Evolutionary conservation across 495 filamentous ascomycete genomes (phyloP), one percentile per base, ranked within the genome.

Genomic region (Xylaria bambusicola): DNA sequence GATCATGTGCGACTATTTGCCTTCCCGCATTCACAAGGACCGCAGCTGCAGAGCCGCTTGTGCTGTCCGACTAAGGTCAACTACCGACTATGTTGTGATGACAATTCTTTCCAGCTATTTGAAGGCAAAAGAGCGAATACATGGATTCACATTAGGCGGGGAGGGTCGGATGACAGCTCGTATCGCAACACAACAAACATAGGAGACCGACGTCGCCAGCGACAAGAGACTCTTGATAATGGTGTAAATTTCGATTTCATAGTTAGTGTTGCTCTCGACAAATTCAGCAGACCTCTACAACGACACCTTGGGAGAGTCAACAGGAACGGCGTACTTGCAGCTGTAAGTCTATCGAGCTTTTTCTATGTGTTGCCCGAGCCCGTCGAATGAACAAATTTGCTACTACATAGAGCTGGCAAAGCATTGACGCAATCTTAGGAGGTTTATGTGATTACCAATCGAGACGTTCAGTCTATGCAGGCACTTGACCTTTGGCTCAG

Each of bases 381-480:
- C n/a, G n/a, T n/a, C n/a, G n/a, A n/a, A n/a, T n/a, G n/a, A n/a
- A n/a, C n/a, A n/a, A n/a, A n/a, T 33, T 33, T 33, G 29, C 29
- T 33, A 10, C 10, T 33, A 5, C 29, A 33, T 33, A 33, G 5
- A 33, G 5, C 29, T 33, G 10, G 5, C 15, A 17, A 24, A 23
- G 6, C 10, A 13, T 21, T 56, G 15, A 48, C 12, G 20, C 13
- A 6, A 44, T 41, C 27, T 0, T 45, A 78, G 77, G 80, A 82
- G 61, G 69, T 82, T 1, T 82, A 82, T 53, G 75, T 81, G 8
- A 83, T 82, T 52, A 81, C 74, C 56, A 83, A 83, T 60, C 66
- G 76, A 57, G 80, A 83, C 52, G 60, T 74, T 46, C 58, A 69
- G n/a, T 77, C 78, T 0, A 69, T 81, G 56, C 67, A 67, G 6